phyloP scores from a whole-genome alignment of 2,329 filamentous ascomycete species.

The Zalaria obscura region DNA sequence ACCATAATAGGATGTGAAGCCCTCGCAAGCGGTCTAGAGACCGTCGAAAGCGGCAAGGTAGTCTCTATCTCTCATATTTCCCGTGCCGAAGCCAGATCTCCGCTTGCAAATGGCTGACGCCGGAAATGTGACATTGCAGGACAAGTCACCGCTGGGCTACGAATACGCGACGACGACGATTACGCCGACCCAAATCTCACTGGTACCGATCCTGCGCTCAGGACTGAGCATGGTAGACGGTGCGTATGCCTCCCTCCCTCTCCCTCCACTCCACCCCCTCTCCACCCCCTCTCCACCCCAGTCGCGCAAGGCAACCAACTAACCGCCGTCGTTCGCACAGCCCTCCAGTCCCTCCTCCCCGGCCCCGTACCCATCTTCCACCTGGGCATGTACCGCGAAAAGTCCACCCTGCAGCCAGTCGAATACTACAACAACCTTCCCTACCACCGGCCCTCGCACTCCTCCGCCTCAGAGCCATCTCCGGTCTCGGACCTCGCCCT shows the following conservation, averaged over 20 bases:
- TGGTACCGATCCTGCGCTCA: conserved; percentile 86
- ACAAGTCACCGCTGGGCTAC: conserved; percentile 64
- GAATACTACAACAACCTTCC: conserved; percentile 98
- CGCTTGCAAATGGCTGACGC: too few relatives aligned
- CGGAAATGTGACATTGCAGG: too few relatives aligned
- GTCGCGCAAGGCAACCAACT: not conserved
- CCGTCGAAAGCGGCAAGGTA: conserved; percentile 49
- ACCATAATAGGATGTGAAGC: conserved; percentile 75
- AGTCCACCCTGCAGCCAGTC: conserved; percentile 71
- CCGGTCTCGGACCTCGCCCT: conserved; percentile 52
- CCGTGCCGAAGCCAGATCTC: too few relatives aligned
- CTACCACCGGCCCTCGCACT: conserved; percentile 41
- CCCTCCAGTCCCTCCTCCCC: conserved; percentile 72
- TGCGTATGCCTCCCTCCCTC: too few relatives aligned
- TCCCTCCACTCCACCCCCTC: not conserved
- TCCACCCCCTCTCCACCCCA: not conserved
- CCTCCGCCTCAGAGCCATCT: conserved; percentile 15
- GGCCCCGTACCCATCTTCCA: conserved; percentile 73
- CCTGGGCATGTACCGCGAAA: conserved; percentile 87
- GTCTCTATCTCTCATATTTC: too few relatives aligned
- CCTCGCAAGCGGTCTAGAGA: conserved; percentile 47
- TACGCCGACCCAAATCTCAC: conserved; percentile 52
- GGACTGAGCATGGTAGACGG: conserved; percentile 85
- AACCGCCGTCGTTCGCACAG: conserved; percentile 24
- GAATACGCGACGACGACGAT: conserved; percentile 54